phyloP scores from a whole-genome alignment of 768 basidiomycete genomes.

The Myochromella boudieri region DNA sequence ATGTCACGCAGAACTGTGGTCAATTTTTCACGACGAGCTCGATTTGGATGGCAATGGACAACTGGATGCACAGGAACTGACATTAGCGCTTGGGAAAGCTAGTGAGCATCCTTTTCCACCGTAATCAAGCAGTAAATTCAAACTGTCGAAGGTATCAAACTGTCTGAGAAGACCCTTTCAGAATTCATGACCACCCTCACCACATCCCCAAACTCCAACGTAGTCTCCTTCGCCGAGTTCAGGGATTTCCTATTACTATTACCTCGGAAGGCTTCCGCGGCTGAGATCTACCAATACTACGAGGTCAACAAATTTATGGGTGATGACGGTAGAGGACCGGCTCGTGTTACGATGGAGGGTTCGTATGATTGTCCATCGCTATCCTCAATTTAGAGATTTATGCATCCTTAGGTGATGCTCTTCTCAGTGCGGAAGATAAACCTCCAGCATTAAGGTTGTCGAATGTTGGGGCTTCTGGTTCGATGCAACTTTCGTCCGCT shows the following conservation, averaged over 20 bases:
- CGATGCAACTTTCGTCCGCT: conserved; percentile 8
- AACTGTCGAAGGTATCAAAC: conserved; percentile 58
- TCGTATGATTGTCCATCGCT: conserved; percentile 15
- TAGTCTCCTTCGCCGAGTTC: conserved; percentile 81
- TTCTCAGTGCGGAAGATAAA: conserved; percentile 73
- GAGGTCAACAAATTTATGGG: conserved; percentile 66
- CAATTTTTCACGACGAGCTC: conserved; percentile 86
- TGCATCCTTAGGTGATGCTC: conserved; percentile 63
- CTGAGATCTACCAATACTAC: conserved; percentile 87
- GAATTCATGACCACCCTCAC: conserved; percentile 85
- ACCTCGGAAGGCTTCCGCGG: conserved; percentile 75
- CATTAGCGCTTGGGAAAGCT: conserved; percentile 56
- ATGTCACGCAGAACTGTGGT: conserved; percentile 72
- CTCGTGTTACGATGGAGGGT: conserved; percentile 91
- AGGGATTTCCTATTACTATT: conserved; percentile 87
- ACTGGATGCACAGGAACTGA: conserved; percentile 56
- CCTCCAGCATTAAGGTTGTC: conserved; percentile 33
- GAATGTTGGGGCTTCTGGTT: conserved; percentile 12
- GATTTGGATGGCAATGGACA: conserved; percentile 89
- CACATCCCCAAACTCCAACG: conserved; percentile 63
- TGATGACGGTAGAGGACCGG: conserved; percentile 75
- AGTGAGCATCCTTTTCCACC: conserved; percentile 44
- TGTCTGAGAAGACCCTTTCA: conserved; percentile 65
- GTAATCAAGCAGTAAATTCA: conserved; percentile 12
- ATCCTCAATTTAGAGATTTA: conserved; percentile 5